phyloP scores from a whole-genome alignment of 805 yeast species.

The Ogataea naganishii region DNA sequence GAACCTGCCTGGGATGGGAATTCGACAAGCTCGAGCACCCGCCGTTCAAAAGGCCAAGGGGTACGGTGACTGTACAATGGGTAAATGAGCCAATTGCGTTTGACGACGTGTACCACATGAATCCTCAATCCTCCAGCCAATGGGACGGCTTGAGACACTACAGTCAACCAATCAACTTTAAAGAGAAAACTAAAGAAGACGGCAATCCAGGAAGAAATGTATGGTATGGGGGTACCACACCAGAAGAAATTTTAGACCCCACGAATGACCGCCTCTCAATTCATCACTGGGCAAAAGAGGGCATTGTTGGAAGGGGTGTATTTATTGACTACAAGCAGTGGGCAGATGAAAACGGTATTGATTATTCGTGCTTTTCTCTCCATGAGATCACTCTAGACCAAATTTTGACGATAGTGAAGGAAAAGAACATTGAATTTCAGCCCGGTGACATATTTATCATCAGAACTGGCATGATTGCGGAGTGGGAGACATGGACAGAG shows the following conservation, averaged over 20 bases:
- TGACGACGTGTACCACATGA: slow-evolving; percentile 18
- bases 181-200: slow-evolving; percentile 8
- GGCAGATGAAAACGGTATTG: slow-evolving; percentile 17
- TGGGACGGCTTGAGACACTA: slow-evolving; percentile 23
- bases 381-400: slow-evolving; percentile 16
- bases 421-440: slow-evolving; percentile 14
- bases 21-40: slow-evolving; percentile 8
- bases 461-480: slow-evolving; percentile 20
- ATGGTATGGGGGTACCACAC: slow-evolving; percentile 8
- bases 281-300: slow-evolving; percentile 17
- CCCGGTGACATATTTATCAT: slow-evolving; percentile 23
- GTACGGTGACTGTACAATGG: slow-evolving; percentile 4
- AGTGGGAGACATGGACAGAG: slow-evolving; percentile 11
- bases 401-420: slow-evolving; percentile 13
- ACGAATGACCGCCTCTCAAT: slow-evolving; percentile 6
- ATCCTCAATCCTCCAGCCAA: slow-evolving; percentile 20
- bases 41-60: slow-evolving; percentile 5
- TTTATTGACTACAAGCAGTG: slow-evolving; percentile 21
- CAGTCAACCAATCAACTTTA: slow-evolving; percentile 13
- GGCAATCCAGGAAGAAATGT: slow-evolving; percentile 1
- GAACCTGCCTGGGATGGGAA: slow-evolving; percentile 7
- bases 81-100: slow-evolving; percentile 6
- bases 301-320: slow-evolving; percentile 25
- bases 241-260: slow-evolving; percentile 5
- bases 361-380: slow-evolving; percentile 16